These are phyloP conservation scores for Pulveroboletus sp. DNA, from an alignment of 768 basidiomycete species.

Conservation along the genomic window DNA sequence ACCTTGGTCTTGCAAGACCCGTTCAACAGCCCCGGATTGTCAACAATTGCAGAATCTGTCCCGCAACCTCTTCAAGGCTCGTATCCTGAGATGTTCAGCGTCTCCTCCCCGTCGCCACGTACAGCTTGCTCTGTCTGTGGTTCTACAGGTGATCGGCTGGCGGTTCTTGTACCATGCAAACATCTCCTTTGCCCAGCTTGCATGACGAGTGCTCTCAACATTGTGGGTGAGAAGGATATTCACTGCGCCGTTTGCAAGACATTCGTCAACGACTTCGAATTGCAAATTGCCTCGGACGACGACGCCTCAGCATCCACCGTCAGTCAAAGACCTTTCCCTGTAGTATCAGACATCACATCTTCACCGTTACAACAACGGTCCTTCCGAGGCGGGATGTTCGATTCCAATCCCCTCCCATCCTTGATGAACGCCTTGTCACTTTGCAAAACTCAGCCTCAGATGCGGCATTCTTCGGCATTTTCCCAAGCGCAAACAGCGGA, in stretches of 20 bases:
- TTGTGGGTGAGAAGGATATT: conserved; percentile 87
- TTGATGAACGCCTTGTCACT: conserved; percentile 31
- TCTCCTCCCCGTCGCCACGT: conserved; percentile 12
- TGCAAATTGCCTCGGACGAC: conserved; percentile 34
- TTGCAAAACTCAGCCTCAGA: conserved; percentile 26
- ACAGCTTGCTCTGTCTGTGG: conserved; percentile 64
- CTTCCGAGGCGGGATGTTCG: conserved; percentile 25
- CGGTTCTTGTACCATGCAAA: conserved; percentile 67
- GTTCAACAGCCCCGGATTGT: conserved; percentile 36
- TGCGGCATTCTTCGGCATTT: conserved; percentile 14
- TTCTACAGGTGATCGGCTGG: conserved; percentile 44
- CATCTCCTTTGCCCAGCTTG: conserved; percentile 79
- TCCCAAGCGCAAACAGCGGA: conserved; percentile 27
- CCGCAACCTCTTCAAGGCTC: conserved; percentile 22
- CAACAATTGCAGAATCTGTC: conserved; percentile 30
- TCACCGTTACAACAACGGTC: conserved; percentile 27
- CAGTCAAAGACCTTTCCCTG: conserved; percentile 10
- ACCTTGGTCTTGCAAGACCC: conserved; percentile 41
- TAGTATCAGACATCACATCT: conserved; percentile 12
- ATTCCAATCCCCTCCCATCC: conserved; percentile 27
- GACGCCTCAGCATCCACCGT: conserved; percentile 17
- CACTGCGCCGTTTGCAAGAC: conserved; percentile 75
- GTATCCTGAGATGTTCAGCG: conserved; percentile 23
- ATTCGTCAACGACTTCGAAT: conserved; percentile 65
- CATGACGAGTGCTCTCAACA: conserved; percentile 81